These are phyloP conservation scores for Verticillium albo-atrum DNA, from an alignment of 2,329 filamentous ascomycete genomes.

Conservation along the genomic window DNA sequence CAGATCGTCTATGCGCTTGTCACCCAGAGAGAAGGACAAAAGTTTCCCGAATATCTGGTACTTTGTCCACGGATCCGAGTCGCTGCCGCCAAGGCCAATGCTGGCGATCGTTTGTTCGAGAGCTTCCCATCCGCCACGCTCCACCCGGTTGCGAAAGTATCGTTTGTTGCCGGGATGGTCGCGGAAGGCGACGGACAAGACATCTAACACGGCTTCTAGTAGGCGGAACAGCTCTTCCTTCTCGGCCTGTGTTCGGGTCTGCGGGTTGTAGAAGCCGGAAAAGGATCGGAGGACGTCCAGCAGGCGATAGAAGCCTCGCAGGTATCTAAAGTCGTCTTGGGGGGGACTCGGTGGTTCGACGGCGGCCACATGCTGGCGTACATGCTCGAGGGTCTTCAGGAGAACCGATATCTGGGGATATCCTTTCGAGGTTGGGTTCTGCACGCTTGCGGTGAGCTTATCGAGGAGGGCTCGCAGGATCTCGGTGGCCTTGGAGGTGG, in stretches of 20 bases:
- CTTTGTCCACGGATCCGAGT: constrained; percentile 63
- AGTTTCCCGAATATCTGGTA: constrained; percentile 78
- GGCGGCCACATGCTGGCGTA: constrained; percentile 59
- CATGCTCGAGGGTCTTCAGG: constrained; percentile 54
- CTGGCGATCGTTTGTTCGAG: constrained; percentile 69
- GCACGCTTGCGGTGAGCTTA: constrained; percentile 30
- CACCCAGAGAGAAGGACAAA: constrained; percentile 74
- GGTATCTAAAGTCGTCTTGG: constrained; percentile 80
- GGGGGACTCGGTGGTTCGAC: constrained; percentile 39
- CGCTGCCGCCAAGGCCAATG: constrained; percentile 59
- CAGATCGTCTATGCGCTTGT: constrained; percentile 67
- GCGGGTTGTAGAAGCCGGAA: constrained; percentile 71
- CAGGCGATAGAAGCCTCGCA: constrained; percentile 72
- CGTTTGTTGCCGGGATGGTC: constrained; percentile 81
- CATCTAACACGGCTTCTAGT: constrained; percentile 65
- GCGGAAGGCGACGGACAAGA: constrained; percentile 70
- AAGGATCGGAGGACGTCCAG: constrained; percentile 66
- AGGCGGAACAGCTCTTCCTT: constrained; percentile 63
- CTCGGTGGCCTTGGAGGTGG: constrained; percentile 56
- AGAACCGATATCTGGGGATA: constrained; percentile 47
- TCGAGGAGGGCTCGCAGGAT: constrained; percentile 53
- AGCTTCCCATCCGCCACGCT: constrained; percentile 73
- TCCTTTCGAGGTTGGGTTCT: constrained; percentile 25
- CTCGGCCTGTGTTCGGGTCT: constrained; percentile 55
- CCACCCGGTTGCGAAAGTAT: constrained; percentile 75